Percentiles rank a stretch among this genome's conserved stretches.
These are phyloP conservation scores for Capsicum pubescens DNA, from an alignment of 257 asterid genomes.

Conservation along the genomic window DNA sequence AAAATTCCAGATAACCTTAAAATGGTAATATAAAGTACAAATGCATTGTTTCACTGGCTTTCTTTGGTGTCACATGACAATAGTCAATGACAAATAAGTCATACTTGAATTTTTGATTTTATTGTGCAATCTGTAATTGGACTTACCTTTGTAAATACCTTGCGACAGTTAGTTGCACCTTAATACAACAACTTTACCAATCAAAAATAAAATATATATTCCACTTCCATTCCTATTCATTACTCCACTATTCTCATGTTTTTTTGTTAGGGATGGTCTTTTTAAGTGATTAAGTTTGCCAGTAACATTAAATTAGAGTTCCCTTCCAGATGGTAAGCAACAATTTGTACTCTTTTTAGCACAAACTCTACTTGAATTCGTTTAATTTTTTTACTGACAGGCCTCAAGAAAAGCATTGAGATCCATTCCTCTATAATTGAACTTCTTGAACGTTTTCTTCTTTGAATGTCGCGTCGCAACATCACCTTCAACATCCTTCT, in stretches of 20 bases:
- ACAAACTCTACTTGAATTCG: neutral
- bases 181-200: neutral
- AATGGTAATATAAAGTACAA: neutral
- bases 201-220: neutral
- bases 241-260: neutral
- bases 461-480: too few species aligned
- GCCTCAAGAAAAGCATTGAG: too few species aligned
- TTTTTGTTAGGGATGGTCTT: neutral
- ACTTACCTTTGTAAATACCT: neutral
- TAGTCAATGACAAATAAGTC: too few species aligned
- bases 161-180: neutral
- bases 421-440: too few species aligned
- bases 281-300: neutral
- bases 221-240: neutral
- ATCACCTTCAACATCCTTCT: too few species aligned
- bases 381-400: too few species aligned
- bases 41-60: neutral
- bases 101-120: neutral
- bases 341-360: neutral
- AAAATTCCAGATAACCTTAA: conserved; percentile 2
- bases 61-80: neutral
- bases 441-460: too few species aligned
- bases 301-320: conserved; percentile 24
- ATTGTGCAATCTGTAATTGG: neutral
- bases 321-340: neutral